These are phyloP conservation scores for Coemansia sp. DNA, from an alignment of 192 early-diverging fungal genomes.

Conservation along the genomic window DNA sequence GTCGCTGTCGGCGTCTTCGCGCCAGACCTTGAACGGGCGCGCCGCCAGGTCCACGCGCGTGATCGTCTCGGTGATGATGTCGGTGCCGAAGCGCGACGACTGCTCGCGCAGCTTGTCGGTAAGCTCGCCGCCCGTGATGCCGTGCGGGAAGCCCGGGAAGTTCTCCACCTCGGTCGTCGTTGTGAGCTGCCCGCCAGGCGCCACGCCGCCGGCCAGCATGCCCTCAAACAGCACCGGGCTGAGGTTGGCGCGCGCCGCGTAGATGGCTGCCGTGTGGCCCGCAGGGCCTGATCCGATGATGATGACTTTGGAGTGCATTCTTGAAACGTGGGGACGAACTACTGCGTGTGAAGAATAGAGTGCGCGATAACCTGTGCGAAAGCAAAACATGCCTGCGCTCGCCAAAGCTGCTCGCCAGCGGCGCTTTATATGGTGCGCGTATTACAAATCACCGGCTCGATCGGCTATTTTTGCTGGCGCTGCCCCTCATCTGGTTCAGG, in stretches of 20 bases:
- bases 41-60: constrained; percentile 75
- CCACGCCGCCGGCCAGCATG: constrained; percentile 86
- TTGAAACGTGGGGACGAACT: constrained; percentile 1
- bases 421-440: neutral
- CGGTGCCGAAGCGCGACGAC: constrained; percentile 83
- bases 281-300: constrained; percentile 95
- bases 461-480: neutral
- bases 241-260: constrained; percentile 91
- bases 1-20: constrained; percentile 70
- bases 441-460: constrained; percentile 1
- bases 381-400: neutral
- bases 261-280: constrained; percentile 97
- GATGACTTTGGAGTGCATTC: constrained; percentile 50
- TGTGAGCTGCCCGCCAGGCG: constrained; percentile 83
- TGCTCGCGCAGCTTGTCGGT: constrained; percentile 86
- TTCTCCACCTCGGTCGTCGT: constrained; percentile 97
- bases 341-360: neutral
- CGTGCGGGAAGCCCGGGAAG: constrained; percentile 94
- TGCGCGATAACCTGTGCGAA: neutral
- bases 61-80: constrained; percentile 89
- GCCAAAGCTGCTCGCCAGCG: neutral
- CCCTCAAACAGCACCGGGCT: constrained; percentile 95
- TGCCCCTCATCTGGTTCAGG: neutral
- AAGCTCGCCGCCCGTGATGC: constrained; percentile 82
- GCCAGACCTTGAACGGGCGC: constrained; percentile 85